Percentiles rank a stretch among this genome's conserved stretches.
Evolutionary conservation across 2,329 filamentous ascomycete genomes (phyloP).

Genomic region (Verticillium tricorpus): DNA sequence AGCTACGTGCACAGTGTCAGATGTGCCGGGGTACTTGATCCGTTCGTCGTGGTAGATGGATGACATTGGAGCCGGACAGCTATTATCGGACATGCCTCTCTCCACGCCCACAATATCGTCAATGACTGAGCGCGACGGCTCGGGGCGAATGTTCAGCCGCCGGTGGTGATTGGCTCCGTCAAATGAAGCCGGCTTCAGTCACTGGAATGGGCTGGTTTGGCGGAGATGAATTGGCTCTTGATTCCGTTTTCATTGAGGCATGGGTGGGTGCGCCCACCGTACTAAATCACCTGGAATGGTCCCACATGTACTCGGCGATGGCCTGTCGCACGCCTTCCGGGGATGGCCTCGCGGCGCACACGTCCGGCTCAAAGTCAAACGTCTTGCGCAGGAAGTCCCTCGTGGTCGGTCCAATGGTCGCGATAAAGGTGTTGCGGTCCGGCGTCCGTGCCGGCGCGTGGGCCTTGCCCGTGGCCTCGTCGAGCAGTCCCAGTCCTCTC

Average conservation of each 20-base stretch:
- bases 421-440: conserved; percentile 56
- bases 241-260: neutral
- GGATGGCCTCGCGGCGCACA: conserved; percentile 78
- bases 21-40: neutral
- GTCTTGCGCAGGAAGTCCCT: conserved; percentile 62
- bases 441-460: conserved; percentile 14
- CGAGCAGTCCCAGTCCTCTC: conserved; percentile 45
- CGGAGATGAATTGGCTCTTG: neutral
- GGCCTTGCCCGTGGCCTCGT: conserved; percentile 37
- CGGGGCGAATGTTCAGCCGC: too few relatives aligned
- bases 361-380: conserved; percentile 67
- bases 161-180: too few relatives aligned
- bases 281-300: neutral
- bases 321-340: conserved; percentile 72
- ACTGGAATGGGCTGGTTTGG: neutral
- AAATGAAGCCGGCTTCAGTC: neutral
- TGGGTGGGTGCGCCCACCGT: neutral
- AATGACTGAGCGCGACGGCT: too few relatives aligned
- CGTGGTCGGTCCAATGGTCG: conserved; percentile 92
- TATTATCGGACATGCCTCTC: too few relatives aligned
- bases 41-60: too few relatives aligned
- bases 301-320: conserved; percentile 47
- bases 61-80: too few relatives aligned
- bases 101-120: too few relatives aligned
- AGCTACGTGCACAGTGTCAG: neutral